Conservation (phyloP, 2,329 filamentous ascomycete genomes). For the Exophiala alcalophila region DNA sequence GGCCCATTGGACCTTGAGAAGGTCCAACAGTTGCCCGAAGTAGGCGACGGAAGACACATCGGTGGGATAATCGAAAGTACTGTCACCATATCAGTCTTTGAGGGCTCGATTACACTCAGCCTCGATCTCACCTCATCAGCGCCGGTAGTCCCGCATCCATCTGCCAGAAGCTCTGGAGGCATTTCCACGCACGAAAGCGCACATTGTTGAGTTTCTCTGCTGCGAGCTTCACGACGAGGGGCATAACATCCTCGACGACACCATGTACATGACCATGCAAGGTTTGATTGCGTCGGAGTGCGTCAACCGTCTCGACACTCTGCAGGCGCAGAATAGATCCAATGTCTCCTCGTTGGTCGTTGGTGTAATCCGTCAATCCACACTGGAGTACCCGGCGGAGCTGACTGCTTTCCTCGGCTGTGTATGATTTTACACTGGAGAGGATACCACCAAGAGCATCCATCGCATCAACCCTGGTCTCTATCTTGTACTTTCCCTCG, state of each 20-base stretch:
- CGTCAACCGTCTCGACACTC: constrained; percentile 65
- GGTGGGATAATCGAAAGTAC: constrained; percentile 42
- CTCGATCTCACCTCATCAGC: constrained; percentile 3
- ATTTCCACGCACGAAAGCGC: constrained; percentile 54
- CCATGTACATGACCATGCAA: constrained; percentile 1
- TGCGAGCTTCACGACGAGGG: constrained; percentile 64
- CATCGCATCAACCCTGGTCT: constrained; percentile 30
- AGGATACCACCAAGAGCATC: constrained; percentile 17
- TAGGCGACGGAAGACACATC: constrained; percentile 45
- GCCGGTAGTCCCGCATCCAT: background rate
- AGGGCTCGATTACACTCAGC: background rate
- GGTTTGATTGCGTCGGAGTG: constrained; percentile 32
- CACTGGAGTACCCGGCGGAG: constrained; percentile 32
- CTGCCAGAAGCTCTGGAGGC: constrained; percentile 42
- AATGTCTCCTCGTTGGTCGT: constrained; percentile 82
- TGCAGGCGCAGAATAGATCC: constrained; percentile 81
- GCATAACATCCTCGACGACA: constrained; percentile 15
- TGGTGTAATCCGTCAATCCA: constrained; percentile 81
- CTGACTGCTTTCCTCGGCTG: constrained; percentile 3
- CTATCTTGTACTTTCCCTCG: constrained; percentile 23
- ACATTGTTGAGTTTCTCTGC: constrained; percentile 90
- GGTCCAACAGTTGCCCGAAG: constrained; percentile 41
- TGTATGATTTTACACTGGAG: background rate
- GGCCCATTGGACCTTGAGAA: constrained; percentile 39
- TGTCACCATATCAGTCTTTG: constrained; percentile 2